Conservation (phyloP, 305 asterid species). For the Ilex paraguariensis region DNA sequence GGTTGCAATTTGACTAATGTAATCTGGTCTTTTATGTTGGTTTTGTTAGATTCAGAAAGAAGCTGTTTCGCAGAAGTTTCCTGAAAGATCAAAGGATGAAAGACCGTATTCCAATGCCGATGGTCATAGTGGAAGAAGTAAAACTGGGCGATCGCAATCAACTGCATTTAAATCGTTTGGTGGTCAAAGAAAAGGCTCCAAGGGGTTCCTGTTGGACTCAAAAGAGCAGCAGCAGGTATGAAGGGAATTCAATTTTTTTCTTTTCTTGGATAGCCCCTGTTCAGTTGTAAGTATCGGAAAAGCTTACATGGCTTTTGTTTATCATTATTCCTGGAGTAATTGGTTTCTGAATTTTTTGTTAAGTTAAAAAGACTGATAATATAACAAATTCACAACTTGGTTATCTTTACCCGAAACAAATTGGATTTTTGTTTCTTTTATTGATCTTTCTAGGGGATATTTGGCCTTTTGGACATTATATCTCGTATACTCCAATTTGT, state of each 20-base stretch:
- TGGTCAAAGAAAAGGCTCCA: conserved; percentile 53
- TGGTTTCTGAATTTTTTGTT: no score
- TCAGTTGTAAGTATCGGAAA: no score
- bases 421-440: no score
- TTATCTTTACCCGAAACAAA: no score
- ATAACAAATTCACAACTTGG: no score
- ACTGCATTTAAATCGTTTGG: conserved; percentile 43
- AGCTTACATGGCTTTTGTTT: no score
- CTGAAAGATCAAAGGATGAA: conserved; percentile 39
- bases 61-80: conserved; percentile 35
- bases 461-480: no score
- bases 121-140: conserved; percentile 29
- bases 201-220: conserved; percentile 38
- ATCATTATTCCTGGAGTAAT: no score
- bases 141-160: conserved; percentile 39
- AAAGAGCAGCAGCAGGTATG: conserved; percentile 67
- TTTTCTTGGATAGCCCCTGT: no score
- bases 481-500: no score
- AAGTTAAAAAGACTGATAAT: no score
- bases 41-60: conserved; percentile 38
- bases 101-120: conserved; percentile 36
- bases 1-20: background rate
- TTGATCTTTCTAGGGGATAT: no score
- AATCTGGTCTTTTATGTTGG: background rate
- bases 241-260: background rate